These are phyloP conservation scores for Trichophyton simii DNA, from an alignment of 2,329 filamentous ascomycete genomes.

Conservation along the genomic window DNA sequence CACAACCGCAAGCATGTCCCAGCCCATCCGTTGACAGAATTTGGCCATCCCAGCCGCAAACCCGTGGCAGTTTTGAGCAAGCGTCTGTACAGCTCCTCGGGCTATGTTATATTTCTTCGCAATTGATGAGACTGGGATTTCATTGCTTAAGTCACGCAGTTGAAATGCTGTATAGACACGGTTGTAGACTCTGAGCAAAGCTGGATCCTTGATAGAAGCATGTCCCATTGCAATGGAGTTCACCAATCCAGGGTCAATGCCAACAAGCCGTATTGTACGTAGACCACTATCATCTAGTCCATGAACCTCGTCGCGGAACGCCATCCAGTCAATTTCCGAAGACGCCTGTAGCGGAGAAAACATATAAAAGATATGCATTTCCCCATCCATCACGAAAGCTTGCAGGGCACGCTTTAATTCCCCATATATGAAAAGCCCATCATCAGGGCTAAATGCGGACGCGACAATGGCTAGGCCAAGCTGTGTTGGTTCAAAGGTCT, in stretches of 20 bases:
- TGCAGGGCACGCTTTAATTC: conserved; percentile 55
- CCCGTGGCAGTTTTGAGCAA: conserved; percentile 63
- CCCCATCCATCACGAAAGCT: conserved; percentile 67
- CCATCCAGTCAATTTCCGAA: conserved; percentile 54
- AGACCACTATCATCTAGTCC: conserved; percentile 57
- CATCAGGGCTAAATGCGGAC: conserved; percentile 60
- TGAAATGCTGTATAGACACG: conserved; percentile 65
- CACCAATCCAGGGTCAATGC: conserved; percentile 54
- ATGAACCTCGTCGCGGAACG: conserved; percentile 60
- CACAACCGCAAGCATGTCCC: conserved; percentile 59
- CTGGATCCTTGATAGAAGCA: conserved; percentile 47
- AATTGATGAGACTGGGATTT: conserved; percentile 57
- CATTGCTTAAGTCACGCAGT: conserved; percentile 66
- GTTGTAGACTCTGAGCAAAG: conserved; percentile 50
- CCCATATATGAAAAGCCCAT: conserved; percentile 59
- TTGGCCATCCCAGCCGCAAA: conserved; percentile 70
- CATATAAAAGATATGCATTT: conserved; percentile 66
- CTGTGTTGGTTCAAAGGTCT: conserved; percentile 46
- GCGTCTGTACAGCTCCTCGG: conserved; percentile 56
- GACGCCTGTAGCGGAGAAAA: conserved; percentile 56
- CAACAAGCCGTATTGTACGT: conserved; percentile 55
- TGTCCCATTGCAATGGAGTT: conserved; percentile 58
- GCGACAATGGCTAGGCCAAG: conserved; percentile 60
- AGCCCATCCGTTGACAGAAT: conserved; percentile 65
- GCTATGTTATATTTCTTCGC: conserved; percentile 59